These are phyloP conservation scores for Pilasporangium apinafurcum DNA, from an alignment of 352 stramenopile species.

Conservation along the genomic window DNA sequence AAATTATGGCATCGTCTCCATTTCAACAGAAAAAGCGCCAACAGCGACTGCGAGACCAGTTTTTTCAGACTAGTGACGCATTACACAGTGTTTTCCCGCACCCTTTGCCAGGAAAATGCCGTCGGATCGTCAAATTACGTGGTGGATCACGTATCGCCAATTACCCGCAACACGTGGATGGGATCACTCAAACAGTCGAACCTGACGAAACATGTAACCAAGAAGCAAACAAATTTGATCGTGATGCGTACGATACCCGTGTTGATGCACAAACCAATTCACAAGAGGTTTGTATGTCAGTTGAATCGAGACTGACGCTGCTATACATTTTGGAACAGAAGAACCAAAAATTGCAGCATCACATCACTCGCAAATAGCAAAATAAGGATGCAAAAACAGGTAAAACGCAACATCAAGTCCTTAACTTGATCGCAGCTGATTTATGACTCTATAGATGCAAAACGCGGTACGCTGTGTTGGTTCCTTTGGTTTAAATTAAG, in stretches of 20 bases:
- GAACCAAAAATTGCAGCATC: not conserved
- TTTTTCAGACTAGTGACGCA: conserved; percentile 50
- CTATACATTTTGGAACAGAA: conserved; percentile 17
- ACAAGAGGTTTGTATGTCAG: conserved; percentile 1
- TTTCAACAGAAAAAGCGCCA: conserved; percentile 43
- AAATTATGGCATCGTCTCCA: conserved; percentile 25
- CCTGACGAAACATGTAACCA: too few relatives aligned
- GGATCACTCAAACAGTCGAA: too few relatives aligned
- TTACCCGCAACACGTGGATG: conserved; percentile 20
- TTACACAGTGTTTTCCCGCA: conserved; percentile 52
- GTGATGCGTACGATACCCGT: too few relatives aligned
- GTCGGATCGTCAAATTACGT: conserved; percentile 42
- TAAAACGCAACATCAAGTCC: too few relatives aligned
- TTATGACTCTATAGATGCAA: too few relatives aligned
- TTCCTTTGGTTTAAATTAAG: too few relatives aligned
- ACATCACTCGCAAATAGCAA: too few relatives aligned
- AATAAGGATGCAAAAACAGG: too few relatives aligned
- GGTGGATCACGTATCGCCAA: conserved; percentile 38
- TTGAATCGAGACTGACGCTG: conserved; percentile 17
- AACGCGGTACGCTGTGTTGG: too few relatives aligned
- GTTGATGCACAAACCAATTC: too few relatives aligned
- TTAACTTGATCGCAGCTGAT: too few relatives aligned
- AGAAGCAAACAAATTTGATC: too few relatives aligned
- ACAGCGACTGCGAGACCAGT: conserved; percentile 41
- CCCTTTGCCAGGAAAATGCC: conserved; percentile 35